phyloP scores from a whole-genome alignment of 805 yeast species.

The Candida vaughaniae region DNA sequence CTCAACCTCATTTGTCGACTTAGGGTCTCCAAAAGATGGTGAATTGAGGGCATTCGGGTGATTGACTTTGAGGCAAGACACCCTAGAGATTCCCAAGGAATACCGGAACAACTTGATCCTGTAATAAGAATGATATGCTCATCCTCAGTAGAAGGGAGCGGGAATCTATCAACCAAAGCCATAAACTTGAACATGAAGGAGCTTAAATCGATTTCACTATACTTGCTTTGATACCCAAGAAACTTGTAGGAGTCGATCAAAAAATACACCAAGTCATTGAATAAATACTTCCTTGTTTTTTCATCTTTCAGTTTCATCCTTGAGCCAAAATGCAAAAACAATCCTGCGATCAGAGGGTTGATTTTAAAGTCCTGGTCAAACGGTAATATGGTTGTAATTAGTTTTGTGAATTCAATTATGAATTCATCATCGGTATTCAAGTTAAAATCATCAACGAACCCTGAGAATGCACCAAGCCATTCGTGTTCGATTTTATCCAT shows the following conservation, averaged over 20 bases:
- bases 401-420: not conserved
- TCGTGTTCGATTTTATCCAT: conserved; percentile 55
- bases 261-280: conserved; percentile 62
- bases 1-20: conserved; percentile 6
- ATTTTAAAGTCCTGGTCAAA: not conserved
- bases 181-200: conserved; percentile 53
- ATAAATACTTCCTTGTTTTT: not conserved
- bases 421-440: not conserved
- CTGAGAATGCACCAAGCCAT: conserved; percentile 80
- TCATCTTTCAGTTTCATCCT: not conserved
- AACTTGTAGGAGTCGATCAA: conserved; percentile 58
- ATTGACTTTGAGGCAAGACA: conserved; percentile 54
- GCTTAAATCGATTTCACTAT: conserved; percentile 64
- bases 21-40: conserved; percentile 41
- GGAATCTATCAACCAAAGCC: conserved; percentile 22
- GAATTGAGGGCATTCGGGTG: conserved; percentile 71
- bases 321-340: not conserved
- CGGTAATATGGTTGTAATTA: conserved; percentile 1
- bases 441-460: conserved; percentile 45
- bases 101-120: conserved; percentile 58
- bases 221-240: conserved; percentile 64
- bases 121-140: conserved; percentile 70
- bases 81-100: conserved; percentile 91
- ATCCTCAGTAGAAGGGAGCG: not conserved
- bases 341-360: not conserved